Percentiles rank a stretch among this genome's conserved stretches.
These are phyloP conservation scores for Colletotrichum sp. DNA, from an alignment of 2,329 filamentous ascomycete species.

Conservation along the genomic window DNA sequence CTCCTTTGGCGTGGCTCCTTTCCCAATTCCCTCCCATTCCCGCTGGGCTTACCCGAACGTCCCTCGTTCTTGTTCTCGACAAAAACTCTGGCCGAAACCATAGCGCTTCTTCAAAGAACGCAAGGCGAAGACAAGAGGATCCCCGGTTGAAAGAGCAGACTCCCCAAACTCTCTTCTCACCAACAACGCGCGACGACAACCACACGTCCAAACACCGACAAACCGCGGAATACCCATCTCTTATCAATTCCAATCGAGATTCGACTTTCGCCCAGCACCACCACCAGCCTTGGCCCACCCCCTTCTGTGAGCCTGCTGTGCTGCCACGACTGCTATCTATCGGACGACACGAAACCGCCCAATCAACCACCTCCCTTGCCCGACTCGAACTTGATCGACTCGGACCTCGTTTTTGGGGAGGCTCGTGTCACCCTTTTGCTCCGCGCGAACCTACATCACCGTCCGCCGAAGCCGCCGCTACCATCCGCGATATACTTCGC, in stretches of 20 bases:
- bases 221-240: not conserved
- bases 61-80: conserved; percentile 14
- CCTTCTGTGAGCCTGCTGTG: conserved; percentile 5
- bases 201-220: not conserved
- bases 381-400: not conserved
- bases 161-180: not conserved
- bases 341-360: conserved; percentile 10
- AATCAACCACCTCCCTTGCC: conserved; percentile 1
- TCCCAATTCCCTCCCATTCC: conserved; percentile 16
- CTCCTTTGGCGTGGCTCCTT: conserved; percentile 14
- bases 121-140: not conserved
- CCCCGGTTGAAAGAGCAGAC: not conserved
- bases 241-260: conserved; percentile 13
- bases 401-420: not conserved
- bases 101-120: not conserved
- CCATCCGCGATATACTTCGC: not conserved
- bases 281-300: conserved; percentile 15
- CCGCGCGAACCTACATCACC: not conserved
- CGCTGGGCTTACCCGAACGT: conserved; percentile 19
- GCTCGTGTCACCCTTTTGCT: not conserved
- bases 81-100: conserved; percentile 7
- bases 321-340: conserved; percentile 2
- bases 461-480: not conserved
- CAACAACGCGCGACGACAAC: not conserved
- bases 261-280: not conserved